phyloP scores from a whole-genome alignment of 192 early-diverging fungal species.

The Backusella parvicylindrica region DNA sequence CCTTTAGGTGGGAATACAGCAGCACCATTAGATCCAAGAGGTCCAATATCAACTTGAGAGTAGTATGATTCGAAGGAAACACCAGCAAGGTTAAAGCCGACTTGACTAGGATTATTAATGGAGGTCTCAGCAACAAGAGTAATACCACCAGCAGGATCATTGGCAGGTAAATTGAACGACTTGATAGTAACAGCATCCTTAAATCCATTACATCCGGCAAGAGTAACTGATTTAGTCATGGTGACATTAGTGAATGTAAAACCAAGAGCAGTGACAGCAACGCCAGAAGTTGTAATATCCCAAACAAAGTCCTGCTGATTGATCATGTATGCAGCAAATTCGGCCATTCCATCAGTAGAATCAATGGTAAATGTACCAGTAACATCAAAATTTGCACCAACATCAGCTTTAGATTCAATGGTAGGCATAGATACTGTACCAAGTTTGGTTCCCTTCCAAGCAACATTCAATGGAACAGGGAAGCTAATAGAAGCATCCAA shows the following conservation, averaged over 20 bases:
- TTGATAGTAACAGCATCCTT: constrained; percentile 36
- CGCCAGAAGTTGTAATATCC: constrained; percentile 41
- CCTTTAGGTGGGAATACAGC: constrained; percentile 26
- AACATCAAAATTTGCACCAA: constrained; percentile 46
- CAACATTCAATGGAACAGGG: constrained; percentile 37
- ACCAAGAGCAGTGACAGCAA: constrained; percentile 51
- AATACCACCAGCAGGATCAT: constrained; percentile 58
- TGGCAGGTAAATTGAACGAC: constrained; percentile 48
- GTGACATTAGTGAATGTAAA: constrained; percentile 43
- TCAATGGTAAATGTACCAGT: constrained; percentile 37
- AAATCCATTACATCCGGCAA: constrained; percentile 45
- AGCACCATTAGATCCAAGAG: constrained; percentile 55
- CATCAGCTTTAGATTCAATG: constrained; percentile 37
- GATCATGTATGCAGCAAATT: constrained; percentile 50
- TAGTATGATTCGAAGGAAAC: constrained; percentile 44
- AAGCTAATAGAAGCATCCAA: constrained; percentile 45
- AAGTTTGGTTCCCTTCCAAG: constrained; percentile 35
- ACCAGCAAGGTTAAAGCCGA: constrained; percentile 46
- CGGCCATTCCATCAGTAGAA: constrained; percentile 39
- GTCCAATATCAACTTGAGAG: constrained; percentile 41
- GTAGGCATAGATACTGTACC: constrained; percentile 46
- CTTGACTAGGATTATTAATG: constrained; percentile 54
- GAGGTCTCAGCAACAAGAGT: constrained; percentile 60
- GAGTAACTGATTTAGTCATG: constrained; percentile 48
- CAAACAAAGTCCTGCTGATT: constrained; percentile 45